phyloP scores from a whole-genome alignment of 148 eudicot species.

The Spergularia bocconei region DNA sequence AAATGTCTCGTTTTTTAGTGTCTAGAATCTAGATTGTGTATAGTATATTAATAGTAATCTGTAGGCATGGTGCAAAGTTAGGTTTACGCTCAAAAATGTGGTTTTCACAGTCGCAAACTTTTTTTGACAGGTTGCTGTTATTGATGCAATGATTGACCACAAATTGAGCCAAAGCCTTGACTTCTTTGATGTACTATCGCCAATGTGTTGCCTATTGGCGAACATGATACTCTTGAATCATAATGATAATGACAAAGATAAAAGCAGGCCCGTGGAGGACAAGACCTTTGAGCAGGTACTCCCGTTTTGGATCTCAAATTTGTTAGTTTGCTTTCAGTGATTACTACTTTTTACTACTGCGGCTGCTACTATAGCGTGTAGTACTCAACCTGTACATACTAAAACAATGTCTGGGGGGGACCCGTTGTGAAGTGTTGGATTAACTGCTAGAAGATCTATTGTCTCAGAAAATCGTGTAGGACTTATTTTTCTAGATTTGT shows the following conservation, averaged over 20 bases:
- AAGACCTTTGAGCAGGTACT: slow-evolving; percentile 62
- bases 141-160: slow-evolving; percentile 48
- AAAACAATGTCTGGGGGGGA: background rate
- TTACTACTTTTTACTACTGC: background rate
- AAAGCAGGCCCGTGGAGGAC: slow-evolving; percentile 27
- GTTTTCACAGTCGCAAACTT: slow-evolving; percentile 5
- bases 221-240: slow-evolving; percentile 39
- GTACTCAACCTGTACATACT: background rate
- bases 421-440: background rate
- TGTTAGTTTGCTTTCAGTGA: background rate
- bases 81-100: background rate
- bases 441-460: background rate
- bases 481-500: no score
- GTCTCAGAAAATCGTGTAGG: no score
- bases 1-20: background rate
- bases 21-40: background rate
- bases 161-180: slow-evolving; percentile 46
- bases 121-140: slow-evolving; percentile 47
- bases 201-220: slow-evolving; percentile 46
- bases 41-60: background rate
- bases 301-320: background rate
- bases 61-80: background rate
- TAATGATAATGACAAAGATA: slow-evolving; percentile 32
- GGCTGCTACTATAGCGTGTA: background rate
- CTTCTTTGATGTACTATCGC: slow-evolving; percentile 43